phyloP scores from a whole-genome alignment of 1,284 basidiomycete genomes.

The Cryptococcus neoformans region DNA sequence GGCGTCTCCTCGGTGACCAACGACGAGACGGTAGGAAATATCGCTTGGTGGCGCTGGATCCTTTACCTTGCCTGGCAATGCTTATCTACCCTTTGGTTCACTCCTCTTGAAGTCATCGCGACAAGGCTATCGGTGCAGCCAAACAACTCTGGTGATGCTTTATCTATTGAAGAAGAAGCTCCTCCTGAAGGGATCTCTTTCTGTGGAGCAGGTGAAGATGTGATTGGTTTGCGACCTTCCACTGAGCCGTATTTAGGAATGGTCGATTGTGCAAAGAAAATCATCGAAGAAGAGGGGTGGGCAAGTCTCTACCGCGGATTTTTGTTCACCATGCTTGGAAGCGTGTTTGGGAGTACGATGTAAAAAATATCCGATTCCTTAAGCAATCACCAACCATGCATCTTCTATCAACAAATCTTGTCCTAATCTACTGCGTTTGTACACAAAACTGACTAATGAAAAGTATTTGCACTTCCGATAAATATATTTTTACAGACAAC shows the following conservation, averaged over 20 bases:
- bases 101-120: conserved; percentile 77
- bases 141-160: conserved; percentile 60
- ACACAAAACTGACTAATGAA: too few species aligned
- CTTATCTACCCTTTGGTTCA: conserved; percentile 62
- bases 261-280: conserved; percentile 70
- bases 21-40: conserved; percentile 18
- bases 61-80: conserved; percentile 61
- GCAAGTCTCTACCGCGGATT: conserved; percentile 75
- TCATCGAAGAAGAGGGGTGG: conserved; percentile 80
- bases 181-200: conserved; percentile 59
- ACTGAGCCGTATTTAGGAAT: conserved; percentile 81
- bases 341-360: conserved; percentile 58
- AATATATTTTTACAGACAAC: too few species aligned
- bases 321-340: conserved; percentile 76
- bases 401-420: too few species aligned
- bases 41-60: conserved; percentile 32
- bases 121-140: conserved; percentile 79
- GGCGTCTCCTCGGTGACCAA: conserved; percentile 47
- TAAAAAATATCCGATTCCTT: conserved; percentile 1
- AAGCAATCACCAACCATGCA: not conserved
- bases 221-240: conserved; percentile 79
- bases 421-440: too few species aligned
- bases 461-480: too few species aligned
- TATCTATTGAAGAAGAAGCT: conserved; percentile 60
- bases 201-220: conserved; percentile 75